Base-by-base conservation (phyloP, 192 early-diverging fungal genomes). In the Phycomyces blakesleeanus region DNA sequence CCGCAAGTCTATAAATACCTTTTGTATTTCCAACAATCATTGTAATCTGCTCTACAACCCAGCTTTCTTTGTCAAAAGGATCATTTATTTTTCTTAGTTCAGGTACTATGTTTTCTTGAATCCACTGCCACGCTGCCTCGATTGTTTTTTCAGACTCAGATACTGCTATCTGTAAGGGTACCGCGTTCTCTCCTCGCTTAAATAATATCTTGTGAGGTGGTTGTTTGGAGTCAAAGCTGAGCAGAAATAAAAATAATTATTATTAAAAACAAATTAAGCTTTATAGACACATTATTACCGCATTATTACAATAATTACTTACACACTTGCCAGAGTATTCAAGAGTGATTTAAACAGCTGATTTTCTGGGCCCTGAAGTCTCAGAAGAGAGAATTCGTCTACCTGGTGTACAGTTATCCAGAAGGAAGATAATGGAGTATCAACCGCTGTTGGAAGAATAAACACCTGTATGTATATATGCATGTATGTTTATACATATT, bases 291-390 rank as follows among this genome's bases (percentile, higher is more conserved):
- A 18, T 18, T n/a, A 3, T 2, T 14, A n/a, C n/a, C n/a, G 12
- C 44, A 14, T 47, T 47, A n/a, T 47, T 2, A 18, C 44, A 14
- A 6, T 18, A n/a, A 60, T 24, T 11, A 73, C 78, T 68, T 81
- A 91, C 85, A 98, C 93, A 75, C 95, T 97, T 57, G 97, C 95
- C 56, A 98, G 89, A 21, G 94, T 96, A 9, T 89, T 89, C 57
- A 94, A 77, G 22, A 98, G 78, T 53, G 80, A 85, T 57, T 81
- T 77, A 57, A 89, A 63, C 57, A 92, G 73, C 51, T 78, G 70
- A 37, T 76, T 85, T 42, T 76, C 75, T n/a, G 83, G 75, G 16
- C 79, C 70, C 49, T 78, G 81, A 38, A 84, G 83, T 63, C 82
- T 83, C 68, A 91, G 89, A 34, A 91, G 78, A 21, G 86, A 76